These are phyloP conservation scores for Colletotrichum sp. DNA, from an alignment of 2,329 filamentous ascomycete genomes.

Conservation along the genomic window DNA sequence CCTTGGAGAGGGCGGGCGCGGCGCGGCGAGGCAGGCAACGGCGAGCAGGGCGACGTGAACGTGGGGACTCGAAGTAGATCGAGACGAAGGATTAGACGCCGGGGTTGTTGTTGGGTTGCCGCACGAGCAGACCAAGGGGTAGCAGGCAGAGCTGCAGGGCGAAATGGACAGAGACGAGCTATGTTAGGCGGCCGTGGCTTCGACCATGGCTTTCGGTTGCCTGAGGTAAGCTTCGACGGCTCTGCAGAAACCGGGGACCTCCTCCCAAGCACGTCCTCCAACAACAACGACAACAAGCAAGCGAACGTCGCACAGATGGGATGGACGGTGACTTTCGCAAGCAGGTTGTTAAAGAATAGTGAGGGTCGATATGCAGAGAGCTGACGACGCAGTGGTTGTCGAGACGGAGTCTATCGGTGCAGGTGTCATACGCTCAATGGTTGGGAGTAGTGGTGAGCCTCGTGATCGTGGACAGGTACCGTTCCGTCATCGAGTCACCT, in stretches of 20 bases:
- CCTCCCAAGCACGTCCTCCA: neutral
- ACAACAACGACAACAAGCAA: neutral
- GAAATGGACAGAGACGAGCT: neutral
- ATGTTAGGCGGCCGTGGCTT: conserved; percentile 14
- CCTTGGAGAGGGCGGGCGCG: neutral
- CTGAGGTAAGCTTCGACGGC: neutral
- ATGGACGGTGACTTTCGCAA: neutral
- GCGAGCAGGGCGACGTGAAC: neutral
- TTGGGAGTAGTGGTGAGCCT: conserved; percentile 1
- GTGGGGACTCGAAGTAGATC: neutral
- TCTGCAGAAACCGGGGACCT: neutral
- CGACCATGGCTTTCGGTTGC: conserved; percentile 16
- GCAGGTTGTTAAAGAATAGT: neutral
- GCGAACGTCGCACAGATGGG: neutral
- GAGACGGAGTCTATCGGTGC: conserved; percentile 1
- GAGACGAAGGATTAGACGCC: neutral
- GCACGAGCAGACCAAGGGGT: neutral
- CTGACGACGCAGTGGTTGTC: neutral
- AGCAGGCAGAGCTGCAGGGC: conserved; percentile 3
- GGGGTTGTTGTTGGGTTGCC: neutral
- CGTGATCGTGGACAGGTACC: conserved; percentile 15
- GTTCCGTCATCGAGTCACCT: conserved; percentile 22
- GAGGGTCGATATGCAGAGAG: neutral
- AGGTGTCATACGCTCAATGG: conserved; percentile 18
- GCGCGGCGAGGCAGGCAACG: conserved; percentile 3